A percentile compares a stretch with the other conserved stretches of the same genome.
phyloP scores from a whole-genome alignment of 768 basidiomycete genomes.

The Albatrellus ellisii region DNA sequence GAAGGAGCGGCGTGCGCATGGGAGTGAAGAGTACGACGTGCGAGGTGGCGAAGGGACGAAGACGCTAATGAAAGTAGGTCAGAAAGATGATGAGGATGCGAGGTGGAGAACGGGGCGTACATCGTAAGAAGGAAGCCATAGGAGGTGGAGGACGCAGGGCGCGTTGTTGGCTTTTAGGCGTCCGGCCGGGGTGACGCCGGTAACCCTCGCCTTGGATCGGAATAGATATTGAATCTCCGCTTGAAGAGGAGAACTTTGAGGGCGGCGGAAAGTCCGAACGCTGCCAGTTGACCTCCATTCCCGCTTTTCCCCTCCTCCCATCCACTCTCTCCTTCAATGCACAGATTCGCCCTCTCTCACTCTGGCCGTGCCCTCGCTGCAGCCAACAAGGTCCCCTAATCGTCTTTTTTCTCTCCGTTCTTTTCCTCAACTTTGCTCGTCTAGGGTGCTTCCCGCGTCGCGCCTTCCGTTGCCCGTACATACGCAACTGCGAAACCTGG shows the following conservation, averaged over 20 bases:
- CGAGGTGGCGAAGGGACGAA: conserved; percentile 11
- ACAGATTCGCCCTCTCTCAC: conserved; percentile 78
- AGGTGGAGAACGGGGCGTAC: conserved; percentile 2
- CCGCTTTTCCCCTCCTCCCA: conserved; percentile 26
- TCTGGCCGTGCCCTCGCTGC: conserved; percentile 60
- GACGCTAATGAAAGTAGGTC: background rate
- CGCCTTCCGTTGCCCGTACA: conserved; percentile 51
- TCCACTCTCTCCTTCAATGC: conserved; percentile 48
- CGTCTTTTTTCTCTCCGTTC: conserved; percentile 13
- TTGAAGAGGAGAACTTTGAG: conserved; percentile 8
- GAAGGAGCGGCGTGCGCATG: conserved; percentile 14
- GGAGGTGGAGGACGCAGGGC: background rate
- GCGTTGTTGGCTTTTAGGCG: background rate
- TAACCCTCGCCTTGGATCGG: conserved; percentile 8
- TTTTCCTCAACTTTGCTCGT: conserved; percentile 12
- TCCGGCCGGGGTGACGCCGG: background rate
- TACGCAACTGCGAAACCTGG: conserved; percentile 99
- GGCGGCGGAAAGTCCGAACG: conserved; percentile 14
- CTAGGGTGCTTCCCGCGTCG: conserved; percentile 29
- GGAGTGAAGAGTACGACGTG: conserved; percentile 22
- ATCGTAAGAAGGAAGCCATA: conserved; percentile 7
- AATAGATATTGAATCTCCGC: conserved; percentile 9
- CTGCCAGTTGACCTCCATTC: conserved; percentile 24
- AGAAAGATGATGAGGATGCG: background rate
- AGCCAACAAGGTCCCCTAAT: conserved; percentile 54